Percentiles rank a stretch among this genome's conserved stretches.
Evolutionary conservation across 495 filamentous ascomycete species (phyloP).

Genomic region (Daldinia concentrica): DNA sequence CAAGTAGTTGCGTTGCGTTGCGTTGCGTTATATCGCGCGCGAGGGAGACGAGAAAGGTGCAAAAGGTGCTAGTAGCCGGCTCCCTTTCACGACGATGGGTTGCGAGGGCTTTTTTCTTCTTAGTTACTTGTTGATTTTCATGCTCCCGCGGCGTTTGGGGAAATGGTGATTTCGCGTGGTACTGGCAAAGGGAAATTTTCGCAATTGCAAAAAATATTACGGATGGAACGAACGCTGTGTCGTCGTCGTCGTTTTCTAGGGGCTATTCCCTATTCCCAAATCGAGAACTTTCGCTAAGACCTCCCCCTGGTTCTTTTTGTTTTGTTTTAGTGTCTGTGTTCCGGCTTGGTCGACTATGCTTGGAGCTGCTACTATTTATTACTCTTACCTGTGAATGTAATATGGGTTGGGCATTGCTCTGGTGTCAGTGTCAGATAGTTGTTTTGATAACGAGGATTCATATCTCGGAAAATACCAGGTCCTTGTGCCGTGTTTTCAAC

Average conservation of each 20-base stretch:
- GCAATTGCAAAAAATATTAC: slow-evolving; percentile 23
- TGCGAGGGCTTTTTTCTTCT: neutral
- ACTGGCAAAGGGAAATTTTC: slow-evolving; percentile 3
- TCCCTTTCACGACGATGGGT: neutral
- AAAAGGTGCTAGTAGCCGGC: slow-evolving; percentile 5
- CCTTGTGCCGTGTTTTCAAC: slow-evolving; percentile 1
- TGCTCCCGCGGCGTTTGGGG: slow-evolving; percentile 1
- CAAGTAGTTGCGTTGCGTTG: neutral
- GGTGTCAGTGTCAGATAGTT: slow-evolving; percentile 27
- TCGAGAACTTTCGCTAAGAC: slow-evolving; percentile 33
- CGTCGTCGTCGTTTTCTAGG: slow-evolving; percentile 11
- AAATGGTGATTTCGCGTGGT: slow-evolving; percentile 5
- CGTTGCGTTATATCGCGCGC: neutral
- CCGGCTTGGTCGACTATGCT: neutral
- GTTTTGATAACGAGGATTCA: slow-evolving; percentile 8
- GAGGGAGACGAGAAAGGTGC: neutral
- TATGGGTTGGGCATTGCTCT: slow-evolving; percentile 10
- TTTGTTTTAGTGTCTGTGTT: neutral
- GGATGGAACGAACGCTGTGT: slow-evolving; percentile 14
- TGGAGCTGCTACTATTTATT: slow-evolving; percentile 3
- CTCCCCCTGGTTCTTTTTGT: slow-evolving; percentile 6
- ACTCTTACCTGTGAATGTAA: slow-evolving; percentile 1
- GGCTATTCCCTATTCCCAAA: neutral
- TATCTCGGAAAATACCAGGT: slow-evolving; percentile 8
- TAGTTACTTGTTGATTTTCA: neutral